phyloP scores from a whole-genome alignment of 176 grass and related monocot genomes.

The Ananas comosus region DNA sequence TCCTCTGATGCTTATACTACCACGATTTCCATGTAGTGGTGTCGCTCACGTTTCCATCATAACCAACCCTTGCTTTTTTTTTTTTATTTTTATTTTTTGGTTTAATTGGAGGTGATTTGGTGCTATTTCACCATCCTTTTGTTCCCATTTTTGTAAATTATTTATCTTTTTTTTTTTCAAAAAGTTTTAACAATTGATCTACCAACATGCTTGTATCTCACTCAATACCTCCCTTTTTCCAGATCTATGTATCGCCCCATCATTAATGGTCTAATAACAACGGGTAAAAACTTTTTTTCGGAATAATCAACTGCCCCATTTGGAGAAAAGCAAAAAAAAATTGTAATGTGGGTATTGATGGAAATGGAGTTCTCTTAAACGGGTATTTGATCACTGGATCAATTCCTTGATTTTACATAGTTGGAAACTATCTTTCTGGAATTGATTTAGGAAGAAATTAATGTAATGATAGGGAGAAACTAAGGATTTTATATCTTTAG shows the following conservation, averaged over 20 bases:
- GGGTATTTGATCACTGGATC: too few relatives aligned
- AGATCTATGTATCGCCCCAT: neutral
- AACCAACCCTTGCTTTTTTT: neutral
- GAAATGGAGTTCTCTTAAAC: too few relatives aligned
- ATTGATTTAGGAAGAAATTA: neutral
- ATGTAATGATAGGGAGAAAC: too few relatives aligned
- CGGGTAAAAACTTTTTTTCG: too few relatives aligned
- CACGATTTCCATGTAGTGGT: neutral
- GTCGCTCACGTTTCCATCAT: slow-evolving; percentile 2
- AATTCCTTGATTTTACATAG: neutral
- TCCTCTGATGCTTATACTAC: neutral
- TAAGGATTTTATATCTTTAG: too few relatives aligned
- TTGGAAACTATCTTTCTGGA: neutral
- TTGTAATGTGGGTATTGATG: neutral
- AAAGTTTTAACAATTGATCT: neutral
- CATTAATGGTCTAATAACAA: neutral
- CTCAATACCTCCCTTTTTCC: neutral
- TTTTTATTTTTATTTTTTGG: too few relatives aligned
- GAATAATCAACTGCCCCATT: too few relatives aligned
- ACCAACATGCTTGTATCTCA: slow-evolving; percentile 1
- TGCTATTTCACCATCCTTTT: neutral
- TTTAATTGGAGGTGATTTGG: neutral
- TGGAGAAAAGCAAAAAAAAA: neutral
- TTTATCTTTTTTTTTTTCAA: neutral
- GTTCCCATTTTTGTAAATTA: neutral